phyloP scores from a whole-genome alignment of 306 rosid species.

The Dalbergia cochinchinensis region DNA sequence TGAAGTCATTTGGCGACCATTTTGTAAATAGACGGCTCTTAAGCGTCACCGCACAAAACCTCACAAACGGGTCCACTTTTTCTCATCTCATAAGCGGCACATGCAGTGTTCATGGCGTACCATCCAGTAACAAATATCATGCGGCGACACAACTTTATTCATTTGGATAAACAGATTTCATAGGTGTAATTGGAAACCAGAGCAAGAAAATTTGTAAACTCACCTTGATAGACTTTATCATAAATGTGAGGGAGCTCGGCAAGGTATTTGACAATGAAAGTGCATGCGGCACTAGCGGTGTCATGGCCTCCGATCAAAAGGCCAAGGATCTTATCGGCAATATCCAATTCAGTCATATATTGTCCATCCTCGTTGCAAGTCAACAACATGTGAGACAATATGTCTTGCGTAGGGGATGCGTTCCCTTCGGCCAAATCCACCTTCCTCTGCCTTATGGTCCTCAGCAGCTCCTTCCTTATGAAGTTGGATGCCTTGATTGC shows the following conservation, averaged over 20 bases:
- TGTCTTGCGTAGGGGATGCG: conserved; percentile 73
- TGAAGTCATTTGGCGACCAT: no score
- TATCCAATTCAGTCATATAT: conserved; percentile 64
- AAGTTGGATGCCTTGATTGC: conserved; percentile 68
- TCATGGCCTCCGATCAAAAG: conserved; percentile 91
- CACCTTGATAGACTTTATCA: conserved; percentile 68
- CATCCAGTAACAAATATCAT: no score
- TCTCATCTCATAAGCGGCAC: no score
- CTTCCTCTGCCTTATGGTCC: conserved; percentile 71
- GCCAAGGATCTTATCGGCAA: conserved; percentile 89
- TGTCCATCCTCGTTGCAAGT: conserved; percentile 60
- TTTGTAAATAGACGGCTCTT: no score
- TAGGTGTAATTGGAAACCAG: background rate
- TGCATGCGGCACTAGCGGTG: conserved; percentile 86
- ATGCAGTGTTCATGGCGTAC: no score
- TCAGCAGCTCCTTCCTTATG: conserved; percentile 65
- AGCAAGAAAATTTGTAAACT: background rate
- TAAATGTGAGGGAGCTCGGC: conserved; percentile 85
- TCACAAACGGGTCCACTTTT: no score
- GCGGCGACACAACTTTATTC: no score
- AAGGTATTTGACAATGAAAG: conserved; percentile 85
- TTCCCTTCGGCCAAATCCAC: conserved; percentile 63
- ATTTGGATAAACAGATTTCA: no score
- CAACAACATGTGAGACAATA: conserved; percentile 86
- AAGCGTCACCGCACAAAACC: no score